Evolutionary conservation across 805 yeast species (phyloP), one percentile per base, ranked within the genome.

Genomic region (Wickerhamomyces strasburgensis): DNA sequence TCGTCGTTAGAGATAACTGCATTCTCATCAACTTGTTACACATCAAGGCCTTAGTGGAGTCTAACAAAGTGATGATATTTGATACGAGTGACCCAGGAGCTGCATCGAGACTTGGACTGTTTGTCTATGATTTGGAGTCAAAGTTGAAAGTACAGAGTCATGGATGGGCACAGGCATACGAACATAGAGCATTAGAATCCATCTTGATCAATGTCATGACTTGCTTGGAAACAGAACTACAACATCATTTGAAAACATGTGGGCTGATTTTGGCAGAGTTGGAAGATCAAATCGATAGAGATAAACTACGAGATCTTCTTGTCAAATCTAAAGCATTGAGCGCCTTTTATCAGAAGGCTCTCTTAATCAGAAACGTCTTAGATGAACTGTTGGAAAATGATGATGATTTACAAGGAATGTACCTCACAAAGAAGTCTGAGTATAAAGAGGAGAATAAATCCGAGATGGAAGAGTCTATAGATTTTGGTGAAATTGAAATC

Each of bases 331-430:
- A 86, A 54, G 70, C 73, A 19, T 65, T 89, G 37, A 72, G 84
- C 4, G 68, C 78, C 19, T 87, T 84, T 52, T 77, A 81, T 57
- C 96, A 86, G 56, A 79, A 83, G 52, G 72, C 87, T 0, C 56
- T 76, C 6, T 70, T 90, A 49, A 84, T 89, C 38, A 72, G 93
- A 44, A 78, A 85, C 47, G 90, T 85, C 0, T 59, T 89, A 21
- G 96, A 86, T 52, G 95, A 88, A 43, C 57, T 89, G 17, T 61
- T 89, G 33, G 96, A 89, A 37, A 84, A 78, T 46, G 96, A 87
- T 55, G 96, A 88, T 37, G 95, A 85, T 59, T 60, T 88, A 42
- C 77, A 78, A 23, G 82, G 75, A 8, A 81, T 89, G 89, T 85
- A 84, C 54, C 61, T 88, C 35, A 74, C 82, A 0, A 76, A 70